Evolutionary conservation across 2,329 filamentous ascomycete species (phyloP).

Genomic region (Alternaria triticina): DNA sequence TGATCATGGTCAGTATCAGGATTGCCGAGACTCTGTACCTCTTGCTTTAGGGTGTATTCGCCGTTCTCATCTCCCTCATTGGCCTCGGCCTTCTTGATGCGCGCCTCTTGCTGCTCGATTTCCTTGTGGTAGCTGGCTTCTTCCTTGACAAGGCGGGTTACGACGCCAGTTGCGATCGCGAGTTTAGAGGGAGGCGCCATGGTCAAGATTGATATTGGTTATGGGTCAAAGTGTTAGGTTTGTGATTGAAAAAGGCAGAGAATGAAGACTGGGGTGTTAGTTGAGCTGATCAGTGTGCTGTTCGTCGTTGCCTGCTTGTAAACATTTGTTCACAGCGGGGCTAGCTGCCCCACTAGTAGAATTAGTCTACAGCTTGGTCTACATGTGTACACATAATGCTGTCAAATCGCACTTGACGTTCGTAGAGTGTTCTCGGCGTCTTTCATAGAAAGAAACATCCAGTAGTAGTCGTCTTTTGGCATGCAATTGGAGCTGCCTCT

Average conservation of each 20-base stretch:
- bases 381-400: neutral
- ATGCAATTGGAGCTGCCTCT: neutral
- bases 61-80: constrained; percentile 73
- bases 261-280: neutral
- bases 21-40: constrained; percentile 63
- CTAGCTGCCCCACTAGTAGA: constrained; percentile 9
- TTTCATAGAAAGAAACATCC: neutral
- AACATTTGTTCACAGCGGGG: constrained; percentile 25
- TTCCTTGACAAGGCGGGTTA: constrained; percentile 88
- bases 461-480: neutral
- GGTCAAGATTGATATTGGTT: constrained; percentile 11
- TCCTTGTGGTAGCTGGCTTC: constrained; percentile 90
- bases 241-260: neutral
- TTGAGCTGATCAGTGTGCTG: neutral
- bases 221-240: neutral
- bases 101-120: constrained; percentile 73
- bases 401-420: neutral
- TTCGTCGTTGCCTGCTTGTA: constrained; percentile 19
- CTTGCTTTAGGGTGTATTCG: constrained; percentile 81
- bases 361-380: constrained; percentile 1
- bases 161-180: constrained; percentile 77
- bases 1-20: neutral
- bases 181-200: constrained; percentile 83
- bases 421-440: neutral
- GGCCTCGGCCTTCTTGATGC: constrained; percentile 71